phyloP scores from a whole-genome alignment of 441 rosid species.

The Rhodomyrtus psidioides region DNA sequence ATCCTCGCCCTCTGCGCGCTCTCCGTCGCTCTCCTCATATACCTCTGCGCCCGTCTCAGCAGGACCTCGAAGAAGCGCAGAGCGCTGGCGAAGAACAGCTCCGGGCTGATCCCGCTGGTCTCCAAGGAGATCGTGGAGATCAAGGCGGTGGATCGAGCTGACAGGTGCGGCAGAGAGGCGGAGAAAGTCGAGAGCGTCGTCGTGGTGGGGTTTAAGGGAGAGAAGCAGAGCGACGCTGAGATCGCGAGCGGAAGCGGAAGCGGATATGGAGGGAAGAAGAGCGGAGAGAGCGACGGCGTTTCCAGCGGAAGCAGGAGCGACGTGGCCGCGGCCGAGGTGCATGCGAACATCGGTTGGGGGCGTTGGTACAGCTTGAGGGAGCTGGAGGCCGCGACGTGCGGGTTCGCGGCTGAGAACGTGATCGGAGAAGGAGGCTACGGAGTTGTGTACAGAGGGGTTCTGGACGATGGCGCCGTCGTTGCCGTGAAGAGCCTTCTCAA shows the following conservation, averaged over 20 bases:
- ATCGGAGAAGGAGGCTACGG: constrained; percentile 97
- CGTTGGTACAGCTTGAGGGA: constrained; percentile 76
- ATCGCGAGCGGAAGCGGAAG: not conserved
- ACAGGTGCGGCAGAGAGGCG: constrained; percentile 12
- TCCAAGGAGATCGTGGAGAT: constrained; percentile 69
- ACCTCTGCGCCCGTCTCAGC: constrained; percentile 38
- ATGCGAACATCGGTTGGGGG: constrained; percentile 77
- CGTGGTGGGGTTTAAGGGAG: constrained; percentile 6
- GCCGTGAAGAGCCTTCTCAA: constrained; percentile 85
- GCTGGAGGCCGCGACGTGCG: constrained; percentile 76
- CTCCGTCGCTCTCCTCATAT: constrained; percentile 24
- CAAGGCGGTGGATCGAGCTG: constrained; percentile 27
- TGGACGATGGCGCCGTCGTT: constrained; percentile 64
- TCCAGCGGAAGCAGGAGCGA: constrained; percentile 40
- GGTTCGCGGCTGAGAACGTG: constrained; percentile 63
- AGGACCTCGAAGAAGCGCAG: constrained; percentile 43
- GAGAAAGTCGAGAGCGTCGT: constrained; percentile 20
- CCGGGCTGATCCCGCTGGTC: constrained; percentile 64
- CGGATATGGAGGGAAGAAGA: constrained; percentile 1
- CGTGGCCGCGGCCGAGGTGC: constrained; percentile 29
- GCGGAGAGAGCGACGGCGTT: constrained; percentile 32
- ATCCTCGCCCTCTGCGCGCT: constrained; percentile 28
- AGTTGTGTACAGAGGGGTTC: constrained; percentile 62
- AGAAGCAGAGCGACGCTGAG: not conserved
- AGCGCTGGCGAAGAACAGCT: constrained; percentile 51